These are phyloP conservation scores for Lasiodiplodia sp. DNA, from an alignment of 2,329 filamentous ascomycete species.

Conservation along the genomic window DNA sequence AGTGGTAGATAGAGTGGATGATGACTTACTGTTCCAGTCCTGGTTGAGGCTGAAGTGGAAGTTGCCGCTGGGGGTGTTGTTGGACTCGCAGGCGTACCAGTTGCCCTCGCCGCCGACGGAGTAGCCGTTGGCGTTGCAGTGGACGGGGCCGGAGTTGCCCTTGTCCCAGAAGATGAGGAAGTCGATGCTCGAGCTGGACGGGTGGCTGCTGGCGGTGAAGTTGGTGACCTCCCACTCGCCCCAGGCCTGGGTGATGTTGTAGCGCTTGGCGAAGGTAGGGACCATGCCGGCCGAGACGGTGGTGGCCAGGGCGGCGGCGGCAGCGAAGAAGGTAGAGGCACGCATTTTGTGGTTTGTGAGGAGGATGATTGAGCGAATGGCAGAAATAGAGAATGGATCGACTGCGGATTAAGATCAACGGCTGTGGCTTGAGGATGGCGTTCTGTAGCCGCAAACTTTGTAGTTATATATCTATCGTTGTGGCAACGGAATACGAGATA, in stretches of 20 bases:
- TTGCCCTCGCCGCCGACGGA: not conserved
- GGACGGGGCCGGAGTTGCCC: conserved; percentile 7
- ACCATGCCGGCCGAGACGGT: not conserved
- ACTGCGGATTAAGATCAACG: not conserved
- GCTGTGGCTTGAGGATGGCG: not conserved
- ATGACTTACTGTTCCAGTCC: not conserved
- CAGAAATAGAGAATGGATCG: not conserved
- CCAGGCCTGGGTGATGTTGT: conserved; percentile 21
- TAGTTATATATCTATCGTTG: not conserved
- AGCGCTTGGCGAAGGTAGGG: conserved; percentile 17
- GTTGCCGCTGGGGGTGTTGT: not conserved
- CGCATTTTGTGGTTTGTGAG: not conserved
- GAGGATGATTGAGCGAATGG: not conserved
- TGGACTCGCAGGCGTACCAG: not conserved
- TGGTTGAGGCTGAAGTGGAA: not conserved
- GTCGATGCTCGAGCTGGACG: not conserved
- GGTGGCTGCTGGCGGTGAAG: conserved; percentile 3
- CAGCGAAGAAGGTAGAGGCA: conserved; percentile 20
- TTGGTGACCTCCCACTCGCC: conserved; percentile 22
- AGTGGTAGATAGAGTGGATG: not conserved
- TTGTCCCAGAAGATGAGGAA: conserved; percentile 17
- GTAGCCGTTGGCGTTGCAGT: not conserved
- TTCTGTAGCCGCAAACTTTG: not conserved
- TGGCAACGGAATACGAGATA: conserved; percentile 16
- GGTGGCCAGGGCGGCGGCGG: conserved; percentile 9